Evolutionary conservation across 2,329 filamentous ascomycete genomes (phyloP), one percentile per base, ranked within the genome.

Genomic region (Sphaerulina musiva): DNA sequence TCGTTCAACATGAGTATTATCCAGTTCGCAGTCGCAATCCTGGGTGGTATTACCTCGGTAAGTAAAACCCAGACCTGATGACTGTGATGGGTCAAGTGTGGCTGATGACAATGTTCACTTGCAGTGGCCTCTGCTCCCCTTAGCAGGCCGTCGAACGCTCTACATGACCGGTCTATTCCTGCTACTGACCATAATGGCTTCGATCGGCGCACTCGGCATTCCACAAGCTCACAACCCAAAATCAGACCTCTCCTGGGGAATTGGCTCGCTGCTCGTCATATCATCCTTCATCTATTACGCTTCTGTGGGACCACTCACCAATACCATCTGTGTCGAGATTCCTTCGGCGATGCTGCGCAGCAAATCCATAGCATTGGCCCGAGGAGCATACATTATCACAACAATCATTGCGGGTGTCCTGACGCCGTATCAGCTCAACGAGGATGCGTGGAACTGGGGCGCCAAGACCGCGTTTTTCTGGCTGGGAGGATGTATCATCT

Each of bases 401-500:
- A 63, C 65, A n/a, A 67, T 70, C 40, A 59, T 67, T 40, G 66
- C 64, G 56, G 66, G 64, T 8, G 64, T 70, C 26, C 62, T 66
- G 1, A 66, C 70, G 14, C 70, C 70, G 0, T 72, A 71, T 49
- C 60, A 70, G 46, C 66, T 73, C 50, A 72, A 71, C 44, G 69
- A 69, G 1, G 56, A 51, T 2, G 52, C 51, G 14, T 51, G 40
- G 1, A 66, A 73, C 53, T 58, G 70, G 14, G 55, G 66, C 17
- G 71, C 70, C 11, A 73, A 73, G 54, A 64, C 73, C 14, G 72
- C 69, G 0, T 73, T 73, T 58, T 69, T 73, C 56, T 74, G 69
- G 55, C 68, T 66, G 6, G 70, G 68, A 0, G 57, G 70, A 4
- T 62, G 65, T 12, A 39, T 65, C 6, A 49, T 71, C 0, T 66